A percentile compares a stretch with the other conserved stretches of the same genome.
Evolutionary conservation across 345 rosid genomes (phyloP).

Genomic region (Bruguiera parviflora): DNA sequence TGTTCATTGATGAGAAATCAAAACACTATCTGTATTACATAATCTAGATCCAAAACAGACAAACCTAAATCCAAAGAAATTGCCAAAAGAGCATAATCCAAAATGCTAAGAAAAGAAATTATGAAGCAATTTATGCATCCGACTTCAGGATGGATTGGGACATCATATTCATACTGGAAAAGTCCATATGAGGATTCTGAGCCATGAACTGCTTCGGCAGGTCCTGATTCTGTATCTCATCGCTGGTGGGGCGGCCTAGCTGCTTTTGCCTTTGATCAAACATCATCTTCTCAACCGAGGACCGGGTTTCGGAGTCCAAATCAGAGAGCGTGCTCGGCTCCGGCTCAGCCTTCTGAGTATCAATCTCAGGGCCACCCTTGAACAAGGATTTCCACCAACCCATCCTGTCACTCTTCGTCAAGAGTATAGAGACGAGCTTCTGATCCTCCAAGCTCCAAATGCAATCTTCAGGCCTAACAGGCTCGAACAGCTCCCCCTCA

Average conservation of each 20-base stretch:
- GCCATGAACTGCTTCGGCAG: conserved; percentile 22
- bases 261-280: conserved; percentile 30
- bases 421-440: conserved; percentile 15
- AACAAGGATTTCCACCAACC: conserved; percentile 34
- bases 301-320: conserved; percentile 21
- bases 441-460: conserved; percentile 31
- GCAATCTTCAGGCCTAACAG: conserved; percentile 16
- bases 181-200: conserved; percentile 18
- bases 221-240: conserved; percentile 23
- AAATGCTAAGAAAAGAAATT: too few species aligned
- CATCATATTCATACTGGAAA: conserved; percentile 12
- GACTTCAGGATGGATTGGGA: too few species aligned
- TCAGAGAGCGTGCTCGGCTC: conserved; percentile 27
- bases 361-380: conserved; percentile 24
- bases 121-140: too few species aligned
- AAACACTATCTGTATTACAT: too few species aligned
- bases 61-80: too few species aligned
- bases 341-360: conserved; percentile 29
- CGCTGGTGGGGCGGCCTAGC: conserved; percentile 27
- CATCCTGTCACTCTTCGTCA: conserved; percentile 23
- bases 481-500: conserved; percentile 26
- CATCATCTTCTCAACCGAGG: conserved; percentile 32
- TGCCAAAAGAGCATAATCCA: too few species aligned
- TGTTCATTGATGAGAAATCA: too few species aligned
- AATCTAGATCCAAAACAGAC: too few species aligned